Evolutionary conservation across 164 flowering plant genomes (phyloP), one percentile per base, ranked within the genome.

Genomic region (Brasenia schreberi): DNA sequence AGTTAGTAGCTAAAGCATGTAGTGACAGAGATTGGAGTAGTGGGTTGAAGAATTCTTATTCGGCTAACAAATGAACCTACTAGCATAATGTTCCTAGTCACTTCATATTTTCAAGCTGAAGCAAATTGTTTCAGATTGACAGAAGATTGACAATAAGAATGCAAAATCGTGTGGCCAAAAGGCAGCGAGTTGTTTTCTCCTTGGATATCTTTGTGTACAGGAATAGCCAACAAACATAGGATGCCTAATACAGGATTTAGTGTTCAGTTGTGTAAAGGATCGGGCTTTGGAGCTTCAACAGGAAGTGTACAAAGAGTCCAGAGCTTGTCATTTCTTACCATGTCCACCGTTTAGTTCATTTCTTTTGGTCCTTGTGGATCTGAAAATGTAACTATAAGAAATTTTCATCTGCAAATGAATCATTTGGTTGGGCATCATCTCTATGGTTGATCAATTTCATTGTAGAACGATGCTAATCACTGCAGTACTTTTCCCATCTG

Each of bases 1-100:
- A 17, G 63, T 80, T 16, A 77, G 83, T 76, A 61, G 61, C 17
- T 63, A 39, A 56, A 56, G 2, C 12, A 7, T 9, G 62, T 17
- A n/a, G 62, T 9, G 62, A 17, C 27, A 60, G n/a, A 17, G 4
- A 60, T n/a, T n/a, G 12, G 17, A 7, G 62, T 7, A 60, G 62
- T 3, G n/a, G n/a, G n/a, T 9, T 60, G 4, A 17, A 7, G 10
- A 23, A 23, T 23, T 23, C 27, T 23, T 23, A 23, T 23, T 23
- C 27, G 27, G 27, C 39, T 33, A 33, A 33, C 39, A 1, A 4
- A 33, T 33, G 39, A 61, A 61, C 33, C 63, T 18, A 61, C 12
- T 23, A 18, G 23, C 18, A 11, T 12, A 61, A 18, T 61, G 63
- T 61, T 61, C 10, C 12, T 18, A 61, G 56, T 49, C 33, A 61